Percentiles rank a stretch among this genome's conserved stretches.
phyloP scores from a whole-genome alignment of 306 rosid genomes.

The Psophocarpus tetragonolobus region DNA sequence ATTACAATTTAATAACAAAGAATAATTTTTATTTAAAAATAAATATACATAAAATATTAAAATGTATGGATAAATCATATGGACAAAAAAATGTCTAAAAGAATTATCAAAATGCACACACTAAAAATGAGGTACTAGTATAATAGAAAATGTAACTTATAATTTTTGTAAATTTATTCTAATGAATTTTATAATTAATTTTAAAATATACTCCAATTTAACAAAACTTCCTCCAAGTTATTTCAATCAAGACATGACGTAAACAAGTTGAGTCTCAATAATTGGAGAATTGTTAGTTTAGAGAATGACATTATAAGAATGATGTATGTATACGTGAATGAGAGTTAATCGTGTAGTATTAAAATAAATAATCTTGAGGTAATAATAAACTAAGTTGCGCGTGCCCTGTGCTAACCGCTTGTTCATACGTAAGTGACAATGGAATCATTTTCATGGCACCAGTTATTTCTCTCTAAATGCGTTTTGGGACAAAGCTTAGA shows the following conservation, averaged over 20 bases:
- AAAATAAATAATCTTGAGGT: background rate
- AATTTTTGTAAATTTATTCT: no score
- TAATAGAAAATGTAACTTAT: no score
- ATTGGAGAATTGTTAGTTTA: background rate
- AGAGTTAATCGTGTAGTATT: background rate
- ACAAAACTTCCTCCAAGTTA: background rate
- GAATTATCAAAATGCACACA: no score
- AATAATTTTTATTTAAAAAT: no score
- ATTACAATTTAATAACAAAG: no score
- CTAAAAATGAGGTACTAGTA: no score
- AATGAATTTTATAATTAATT: no score
- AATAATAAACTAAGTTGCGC: background rate
- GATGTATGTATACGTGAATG: background rate
- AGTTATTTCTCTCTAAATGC: background rate
- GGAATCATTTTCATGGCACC: background rate
- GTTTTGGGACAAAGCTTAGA: background rate
- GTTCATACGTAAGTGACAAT: background rate
- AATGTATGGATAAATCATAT: no score
- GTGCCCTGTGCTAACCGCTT: background rate
- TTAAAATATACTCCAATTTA: no score
- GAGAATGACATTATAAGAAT: background rate
- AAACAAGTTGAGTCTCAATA: background rate
- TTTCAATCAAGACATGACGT: background rate
- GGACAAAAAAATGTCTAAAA: no score
- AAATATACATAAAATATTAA: no score